These are phyloP conservation scores for Lactarius indigo DNA, from an alignment of 768 basidiomycete genomes.

Conservation along the genomic window DNA sequence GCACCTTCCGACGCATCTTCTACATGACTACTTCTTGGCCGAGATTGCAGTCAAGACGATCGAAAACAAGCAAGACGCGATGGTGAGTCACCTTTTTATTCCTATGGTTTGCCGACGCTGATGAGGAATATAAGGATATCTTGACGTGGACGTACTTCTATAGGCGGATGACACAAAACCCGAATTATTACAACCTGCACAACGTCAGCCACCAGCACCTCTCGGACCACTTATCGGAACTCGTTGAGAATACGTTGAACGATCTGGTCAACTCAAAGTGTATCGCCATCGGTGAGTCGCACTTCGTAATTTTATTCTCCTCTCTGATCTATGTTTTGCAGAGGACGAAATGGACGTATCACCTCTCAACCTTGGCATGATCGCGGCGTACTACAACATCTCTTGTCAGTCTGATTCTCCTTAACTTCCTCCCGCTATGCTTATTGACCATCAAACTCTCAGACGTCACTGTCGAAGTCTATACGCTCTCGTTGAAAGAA, in stretches of 20 bases:
- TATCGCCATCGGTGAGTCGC: slow-evolving; percentile 70
- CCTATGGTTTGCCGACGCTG: neutral
- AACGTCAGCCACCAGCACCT: slow-evolving; percentile 95
- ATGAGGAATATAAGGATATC: slow-evolving; percentile 60
- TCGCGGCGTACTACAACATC: slow-evolving; percentile 94
- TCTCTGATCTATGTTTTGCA: slow-evolving; percentile 29
- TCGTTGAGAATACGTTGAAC: slow-evolving; percentile 89
- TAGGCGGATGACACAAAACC: slow-evolving; percentile 95
- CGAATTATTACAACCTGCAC: slow-evolving; percentile 91
- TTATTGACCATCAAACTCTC: slow-evolving; percentile 22
- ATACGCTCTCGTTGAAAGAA: slow-evolving; percentile 91
- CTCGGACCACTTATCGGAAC: slow-evolving; percentile 92
- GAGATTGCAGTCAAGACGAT: slow-evolving; percentile 99
- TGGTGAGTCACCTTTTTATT: slow-evolving; percentile 46
- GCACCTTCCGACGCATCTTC: slow-evolving; percentile 80
- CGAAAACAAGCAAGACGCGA: slow-evolving; percentile 97
- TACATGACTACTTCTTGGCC: slow-evolving; percentile 97
- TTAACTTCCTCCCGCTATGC: neutral
- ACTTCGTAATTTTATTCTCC: neutral
- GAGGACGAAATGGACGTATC: slow-evolving; percentile 94
- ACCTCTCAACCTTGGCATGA: slow-evolving; percentile 96
- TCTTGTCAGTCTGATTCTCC: slow-evolving; percentile 55
- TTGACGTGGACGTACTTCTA: slow-evolving; percentile 99
- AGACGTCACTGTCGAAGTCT: slow-evolving; percentile 97
- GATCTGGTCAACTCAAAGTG: slow-evolving; percentile 95